A percentile compares a stretch with the other conserved stretches of the same genome.
These are phyloP conservation scores for Helicostylum pulchrum DNA, from an alignment of 192 early-diverging fungal genomes.

Conservation along the genomic window DNA sequence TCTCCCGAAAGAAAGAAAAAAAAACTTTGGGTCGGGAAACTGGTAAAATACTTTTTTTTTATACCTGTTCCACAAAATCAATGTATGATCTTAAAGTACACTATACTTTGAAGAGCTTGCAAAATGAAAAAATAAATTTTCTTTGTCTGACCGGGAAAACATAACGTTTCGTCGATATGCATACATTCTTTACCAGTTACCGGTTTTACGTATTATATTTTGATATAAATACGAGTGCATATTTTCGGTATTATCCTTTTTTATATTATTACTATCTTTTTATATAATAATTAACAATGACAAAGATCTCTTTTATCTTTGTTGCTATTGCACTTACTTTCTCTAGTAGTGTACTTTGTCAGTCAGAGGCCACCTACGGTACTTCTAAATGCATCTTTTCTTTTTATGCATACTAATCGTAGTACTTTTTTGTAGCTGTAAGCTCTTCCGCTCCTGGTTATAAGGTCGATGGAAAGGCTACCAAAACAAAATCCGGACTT, in stretches of 20 bases:
- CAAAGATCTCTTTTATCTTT: slow-evolving; percentile 13
- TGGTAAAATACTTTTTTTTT: no score
- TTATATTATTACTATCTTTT: not conserved
- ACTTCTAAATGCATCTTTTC: not conserved
- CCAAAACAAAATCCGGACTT: slow-evolving; percentile 16
- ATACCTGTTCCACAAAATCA: no score
- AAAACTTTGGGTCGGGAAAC: no score
- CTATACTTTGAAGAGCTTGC: no score
- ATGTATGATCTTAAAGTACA: no score
- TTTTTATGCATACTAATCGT: not conserved
- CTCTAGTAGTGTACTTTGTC: not conserved
- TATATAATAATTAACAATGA: slow-evolving; percentile 2
- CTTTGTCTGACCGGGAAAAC: no score
- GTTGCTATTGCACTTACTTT: slow-evolving; percentile 21
- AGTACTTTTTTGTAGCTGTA: not conserved
- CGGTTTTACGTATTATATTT: no score
- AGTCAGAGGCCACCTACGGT: slow-evolving; percentile 14
- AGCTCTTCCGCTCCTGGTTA: slow-evolving; percentile 23
- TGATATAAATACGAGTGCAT: no score
- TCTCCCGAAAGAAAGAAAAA: no score
- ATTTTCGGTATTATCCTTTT: not conserved
- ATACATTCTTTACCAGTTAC: no score
- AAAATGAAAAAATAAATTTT: no score
- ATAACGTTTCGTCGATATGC: no score
- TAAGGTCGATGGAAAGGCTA: slow-evolving; percentile 11